phyloP scores from a whole-genome alignment of 176 grass and related monocot genomes.

The Paspalum notatum region DNA sequence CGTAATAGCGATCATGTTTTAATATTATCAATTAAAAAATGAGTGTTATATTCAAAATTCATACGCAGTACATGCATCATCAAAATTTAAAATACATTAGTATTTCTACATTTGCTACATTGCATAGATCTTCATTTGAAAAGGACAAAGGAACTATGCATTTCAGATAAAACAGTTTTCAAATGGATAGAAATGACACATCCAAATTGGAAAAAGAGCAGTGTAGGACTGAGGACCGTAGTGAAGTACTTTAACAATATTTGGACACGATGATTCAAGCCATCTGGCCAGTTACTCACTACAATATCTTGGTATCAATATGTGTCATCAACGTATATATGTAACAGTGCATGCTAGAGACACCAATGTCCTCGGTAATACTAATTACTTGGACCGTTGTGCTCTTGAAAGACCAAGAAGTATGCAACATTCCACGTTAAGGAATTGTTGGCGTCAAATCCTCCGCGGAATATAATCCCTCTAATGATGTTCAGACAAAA shows the following conservation, averaged over 20 bases:
- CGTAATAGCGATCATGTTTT: neutral
- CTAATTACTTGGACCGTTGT: neutral
- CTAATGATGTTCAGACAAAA: no score
- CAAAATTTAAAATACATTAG: neutral
- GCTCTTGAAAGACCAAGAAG: neutral
- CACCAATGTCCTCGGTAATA: neutral
- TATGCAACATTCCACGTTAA: conserved; percentile 13
- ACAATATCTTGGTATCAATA: neutral
- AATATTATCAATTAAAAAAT: neutral
- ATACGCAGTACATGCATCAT: neutral
- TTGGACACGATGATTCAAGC: neutral
- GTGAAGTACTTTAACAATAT: neutral
- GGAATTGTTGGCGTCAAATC: no score
- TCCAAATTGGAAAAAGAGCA: conserved; percentile 20
- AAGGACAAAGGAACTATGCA: neutral
- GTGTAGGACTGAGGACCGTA: neutral
- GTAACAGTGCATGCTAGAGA: neutral
- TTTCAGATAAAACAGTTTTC: conserved; percentile 1
- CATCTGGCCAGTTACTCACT: neutral
- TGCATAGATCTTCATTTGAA: neutral
- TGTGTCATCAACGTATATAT: neutral
- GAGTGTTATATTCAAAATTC: neutral
- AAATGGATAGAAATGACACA: neutral
- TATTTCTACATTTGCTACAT: neutral
- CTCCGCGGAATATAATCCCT: no score